Evolutionary conservation across 2,329 filamentous ascomycete genomes (phyloP).

Genomic region (Myriosclerotinia curreyana): DNA sequence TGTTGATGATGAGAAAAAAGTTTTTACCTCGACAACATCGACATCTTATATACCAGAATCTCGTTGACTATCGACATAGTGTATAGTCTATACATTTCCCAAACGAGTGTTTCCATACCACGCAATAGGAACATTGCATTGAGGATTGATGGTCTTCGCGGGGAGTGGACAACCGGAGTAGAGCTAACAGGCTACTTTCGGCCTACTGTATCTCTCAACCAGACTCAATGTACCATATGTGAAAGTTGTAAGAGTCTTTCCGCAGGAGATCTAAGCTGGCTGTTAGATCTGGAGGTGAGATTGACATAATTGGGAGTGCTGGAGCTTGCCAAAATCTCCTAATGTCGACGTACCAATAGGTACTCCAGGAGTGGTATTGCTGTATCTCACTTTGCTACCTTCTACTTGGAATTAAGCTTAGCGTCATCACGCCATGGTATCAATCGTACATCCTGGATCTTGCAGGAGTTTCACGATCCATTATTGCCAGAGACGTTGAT

Average conservation of each 20-base stretch:
- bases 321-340: constrained; percentile 16
- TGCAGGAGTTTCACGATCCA: constrained; percentile 3
- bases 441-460: constrained; percentile 8
- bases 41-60: constrained; percentile 12
- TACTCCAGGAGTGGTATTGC: constrained; percentile 14
- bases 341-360: neutral
- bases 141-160: constrained; percentile 1
- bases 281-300: constrained; percentile 1
- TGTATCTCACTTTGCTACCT: constrained; percentile 7
- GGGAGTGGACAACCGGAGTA: constrained; percentile 7
- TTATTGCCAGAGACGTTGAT: constrained; percentile 8
- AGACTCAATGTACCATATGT: neutral
- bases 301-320: neutral
- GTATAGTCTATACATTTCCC: constrained; percentile 1
- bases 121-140: constrained; percentile 2
- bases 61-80: neutral
- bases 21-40: constrained; percentile 3
- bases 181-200: constrained; percentile 11
- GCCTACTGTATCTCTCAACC: constrained; percentile 2
- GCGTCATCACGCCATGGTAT: neutral
- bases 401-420: neutral
- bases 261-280: neutral
- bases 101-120: constrained; percentile 3
- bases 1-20: constrained; percentile 16
- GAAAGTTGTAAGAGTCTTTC: neutral